Percentiles rank a stretch among this genome's conserved stretches.
phyloP scores from a whole-genome alignment of 257 asterid genomes.

The Sherardia arvensis region DNA sequence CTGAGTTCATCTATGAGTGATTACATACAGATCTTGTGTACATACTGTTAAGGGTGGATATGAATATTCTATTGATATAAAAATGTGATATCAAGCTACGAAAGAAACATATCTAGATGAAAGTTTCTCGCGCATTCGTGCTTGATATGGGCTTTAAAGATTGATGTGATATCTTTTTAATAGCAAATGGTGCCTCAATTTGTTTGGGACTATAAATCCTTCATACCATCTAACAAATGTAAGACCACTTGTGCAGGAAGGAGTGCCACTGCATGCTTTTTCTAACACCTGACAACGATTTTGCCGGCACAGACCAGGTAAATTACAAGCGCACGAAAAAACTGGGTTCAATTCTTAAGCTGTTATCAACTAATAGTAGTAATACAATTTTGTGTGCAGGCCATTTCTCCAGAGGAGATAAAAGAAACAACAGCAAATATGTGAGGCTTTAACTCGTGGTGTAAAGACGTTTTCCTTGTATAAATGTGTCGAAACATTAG shows the following conservation, averaged over 20 bases:
- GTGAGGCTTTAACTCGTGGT: conserved; percentile 24
- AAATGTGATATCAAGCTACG: no score
- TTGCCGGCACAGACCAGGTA: conserved; percentile 94
- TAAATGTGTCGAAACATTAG: conserved; percentile 7
- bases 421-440: conserved; percentile 70
- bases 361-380: neutral
- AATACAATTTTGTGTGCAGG: conserved; percentile 27
- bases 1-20: no score
- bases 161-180: neutral
- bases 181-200: neutral
- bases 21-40: no score
- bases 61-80: no score
- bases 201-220: neutral
- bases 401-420: conserved; percentile 65
- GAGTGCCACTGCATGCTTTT: conserved; percentile 99
- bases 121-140: neutral
- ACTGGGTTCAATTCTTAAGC: neutral
- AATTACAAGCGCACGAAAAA: neutral
- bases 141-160: neutral
- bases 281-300: conserved; percentile 77
- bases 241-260: conserved; percentile 38
- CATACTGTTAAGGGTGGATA: no score
- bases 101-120: no score
- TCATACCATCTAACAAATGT: neutral
- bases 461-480: conserved; percentile 5